A percentile compares a stretch with the other conserved stretches of the same genome.
Evolutionary conservation across 140 eudicot species (phyloP).

Genomic region (Ambrosia hybrid): DNA sequence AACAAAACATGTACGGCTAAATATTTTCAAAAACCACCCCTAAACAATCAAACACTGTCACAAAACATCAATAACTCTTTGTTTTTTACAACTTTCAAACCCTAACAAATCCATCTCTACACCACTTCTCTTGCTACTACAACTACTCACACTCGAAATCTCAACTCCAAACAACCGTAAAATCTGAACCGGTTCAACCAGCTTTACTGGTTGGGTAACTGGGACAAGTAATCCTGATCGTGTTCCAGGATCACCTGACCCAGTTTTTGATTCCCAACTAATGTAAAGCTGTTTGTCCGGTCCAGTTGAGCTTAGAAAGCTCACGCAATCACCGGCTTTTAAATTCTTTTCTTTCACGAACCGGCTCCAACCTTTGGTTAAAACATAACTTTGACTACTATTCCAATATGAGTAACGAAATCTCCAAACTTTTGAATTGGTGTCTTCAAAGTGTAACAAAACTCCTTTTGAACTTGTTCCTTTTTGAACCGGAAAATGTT

Average conservation of each 20-base stretch:
- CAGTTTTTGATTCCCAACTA: no score
- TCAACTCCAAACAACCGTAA: slow-evolving; percentile 82
- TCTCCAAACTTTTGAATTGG: slow-evolving; percentile 32
- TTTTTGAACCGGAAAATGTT: slow-evolving; percentile 78
- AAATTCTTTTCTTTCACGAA: no score
- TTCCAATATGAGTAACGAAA: no score
- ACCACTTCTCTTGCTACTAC: slow-evolving; percentile 49
- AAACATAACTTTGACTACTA: no score
- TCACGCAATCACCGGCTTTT: no score
- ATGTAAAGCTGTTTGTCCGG: no score
- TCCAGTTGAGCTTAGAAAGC: no score
- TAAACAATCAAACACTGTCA: background rate
- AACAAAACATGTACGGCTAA: slow-evolving; percentile 7
- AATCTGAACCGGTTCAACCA: slow-evolving; percentile 54
- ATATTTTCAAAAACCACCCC: slow-evolving; percentile 10
- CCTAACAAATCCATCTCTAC: slow-evolving; percentile 52
- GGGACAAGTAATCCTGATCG: no score
- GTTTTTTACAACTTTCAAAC: slow-evolving; percentile 54
- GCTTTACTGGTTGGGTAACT: background rate
- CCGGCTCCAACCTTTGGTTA: no score
- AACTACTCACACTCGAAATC: slow-evolving; percentile 39
- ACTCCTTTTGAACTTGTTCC: slow-evolving; percentile 63
- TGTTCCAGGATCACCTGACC: no score
- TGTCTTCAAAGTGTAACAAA: slow-evolving; percentile 78
- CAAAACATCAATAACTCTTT: slow-evolving; percentile 10